Evolutionary conservation across 495 filamentous ascomycete genomes (phyloP), one percentile per base, ranked within the genome.

Genomic region (Xeromyces bisporus): DNA sequence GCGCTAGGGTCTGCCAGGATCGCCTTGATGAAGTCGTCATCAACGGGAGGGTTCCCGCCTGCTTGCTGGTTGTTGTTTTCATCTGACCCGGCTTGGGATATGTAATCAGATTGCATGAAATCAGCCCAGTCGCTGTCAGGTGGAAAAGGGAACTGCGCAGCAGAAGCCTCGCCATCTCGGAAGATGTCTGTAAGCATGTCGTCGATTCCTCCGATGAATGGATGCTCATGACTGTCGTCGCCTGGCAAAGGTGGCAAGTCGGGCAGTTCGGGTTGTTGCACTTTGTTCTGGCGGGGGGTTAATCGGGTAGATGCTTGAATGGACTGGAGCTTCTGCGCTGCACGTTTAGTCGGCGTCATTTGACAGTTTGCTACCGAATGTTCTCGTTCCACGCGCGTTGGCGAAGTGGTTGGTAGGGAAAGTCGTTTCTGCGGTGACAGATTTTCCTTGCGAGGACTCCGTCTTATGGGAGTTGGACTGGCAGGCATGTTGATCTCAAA

Each of bases 381-480:
- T 34, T 47, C 55, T 18, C 44, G 48, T 17, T 35, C 33, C 21
- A 38, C 47, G 25, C 40, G 35, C 5, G 43, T 52, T 20, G 58
- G 59, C 1, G 59, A 62, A 24, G 47, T 45, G 32, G 33, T 46
- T 14, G 54, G 50, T 18, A 58, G 29, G 3, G 45, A 55, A 31
- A 43, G 51, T 29, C 50, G 68, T 66, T 38, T 66, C 53, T 42
- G 69, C 20, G 20, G 9, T 49, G 36, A 62, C 64, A 31, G 39
- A 64, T 68, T 13, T 29, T 60, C 63, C 24, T 48, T 18, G 15
- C 55, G 51, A 25, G 47, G 42, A 17, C 60, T 51, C 26, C 55
- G 48, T 36, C 59, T 48, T 31, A 68, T 69, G 12, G 64, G 64
- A 15, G 69, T 68, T 7, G 80, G 80, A 18, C 75, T 84, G 23